A percentile compares a stretch with the other conserved stretches of the same genome.
Evolutionary conservation across 257 asterid species (phyloP).

Genomic region (Solanum habrochaites): DNA sequence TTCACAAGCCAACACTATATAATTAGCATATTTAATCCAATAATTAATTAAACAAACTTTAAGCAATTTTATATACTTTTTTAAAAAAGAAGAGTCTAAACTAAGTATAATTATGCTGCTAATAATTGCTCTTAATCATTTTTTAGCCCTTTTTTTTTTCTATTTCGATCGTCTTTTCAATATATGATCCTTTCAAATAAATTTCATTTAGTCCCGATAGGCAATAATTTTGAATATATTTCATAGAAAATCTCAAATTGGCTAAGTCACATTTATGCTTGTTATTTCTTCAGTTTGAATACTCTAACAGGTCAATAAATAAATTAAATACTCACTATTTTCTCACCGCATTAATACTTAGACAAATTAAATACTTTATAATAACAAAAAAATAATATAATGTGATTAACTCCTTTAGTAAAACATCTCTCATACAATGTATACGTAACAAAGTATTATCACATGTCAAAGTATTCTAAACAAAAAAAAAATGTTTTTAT

Average conservation of each 20-base stretch:
- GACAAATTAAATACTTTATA: not conserved
- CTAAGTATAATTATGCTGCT: not conserved
- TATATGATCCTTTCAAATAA: not conserved
- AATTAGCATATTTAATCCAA: not conserved
- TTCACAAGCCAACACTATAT: too few relatives aligned
- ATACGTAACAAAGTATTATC: not conserved
- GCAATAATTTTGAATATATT: not conserved
- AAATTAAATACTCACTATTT: not conserved
- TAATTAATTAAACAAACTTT: not conserved
- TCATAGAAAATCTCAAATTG: not conserved
- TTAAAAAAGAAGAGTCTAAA: not conserved
- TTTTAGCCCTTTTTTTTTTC: not conserved
- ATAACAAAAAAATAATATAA: not conserved
- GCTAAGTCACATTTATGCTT: not conserved
- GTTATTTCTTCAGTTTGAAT: too few relatives aligned
- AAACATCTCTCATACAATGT: not conserved
- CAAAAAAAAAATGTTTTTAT: too few relatives aligned
- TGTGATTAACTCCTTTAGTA: not conserved
- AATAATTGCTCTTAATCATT: not conserved
- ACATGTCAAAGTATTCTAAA: not conserved
- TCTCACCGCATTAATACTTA: not conserved
- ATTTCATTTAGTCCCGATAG: not conserved
- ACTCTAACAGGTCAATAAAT: too few relatives aligned
- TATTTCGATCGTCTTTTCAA: not conserved
- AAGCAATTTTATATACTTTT: not conserved